These are phyloP conservation scores for Xylaria telfairii DNA, from an alignment of 495 filamentous ascomycete species.

Conservation along the genomic window DNA sequence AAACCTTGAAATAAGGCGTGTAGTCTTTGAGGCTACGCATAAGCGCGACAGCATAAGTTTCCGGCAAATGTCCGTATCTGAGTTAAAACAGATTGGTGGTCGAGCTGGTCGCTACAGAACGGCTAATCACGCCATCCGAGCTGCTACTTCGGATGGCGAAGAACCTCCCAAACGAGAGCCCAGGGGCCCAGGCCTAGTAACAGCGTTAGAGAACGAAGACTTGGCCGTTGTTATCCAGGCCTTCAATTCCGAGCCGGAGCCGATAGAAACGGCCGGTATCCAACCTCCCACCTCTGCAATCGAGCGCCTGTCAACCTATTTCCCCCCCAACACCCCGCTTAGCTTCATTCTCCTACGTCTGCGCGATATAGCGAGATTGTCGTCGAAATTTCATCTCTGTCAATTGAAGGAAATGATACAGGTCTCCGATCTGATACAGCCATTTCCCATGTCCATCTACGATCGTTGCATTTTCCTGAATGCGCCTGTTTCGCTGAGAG, in stretches of 20 bases:
- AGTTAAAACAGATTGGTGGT: slow-evolving; percentile 94
- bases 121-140: slow-evolving; percentile 57
- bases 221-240: slow-evolving; percentile 64
- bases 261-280: slow-evolving; percentile 76
- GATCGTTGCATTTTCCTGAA: slow-evolving; percentile 80
- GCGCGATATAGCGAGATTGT: slow-evolving; percentile 65
- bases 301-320: slow-evolving; percentile 75
- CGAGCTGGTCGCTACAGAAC: slow-evolving; percentile 89
- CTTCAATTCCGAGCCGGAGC: slow-evolving; percentile 66
- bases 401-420: slow-evolving; percentile 60
- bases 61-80: slow-evolving; percentile 66
- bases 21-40: slow-evolving; percentile 80
- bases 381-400: slow-evolving; percentile 76
- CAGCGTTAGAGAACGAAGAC: slow-evolving; percentile 76
- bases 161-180: slow-evolving; percentile 56
- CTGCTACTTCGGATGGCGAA: slow-evolving; percentile 35
- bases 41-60: slow-evolving; percentile 66
- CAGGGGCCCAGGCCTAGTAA: slow-evolving; percentile 68
- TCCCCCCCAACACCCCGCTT: slow-evolving; percentile 76
- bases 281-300: slow-evolving; percentile 70
- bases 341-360: slow-evolving; percentile 76
- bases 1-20: slow-evolving; percentile 89
- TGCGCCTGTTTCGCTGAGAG: slow-evolving; percentile 61
- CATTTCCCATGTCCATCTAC: slow-evolving; percentile 64
- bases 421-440: slow-evolving; percentile 74